These are phyloP conservation scores for Ceratobasidium sp. DNA, from an alignment of 1,284 basidiomycete genomes.

Conservation along the genomic window DNA sequence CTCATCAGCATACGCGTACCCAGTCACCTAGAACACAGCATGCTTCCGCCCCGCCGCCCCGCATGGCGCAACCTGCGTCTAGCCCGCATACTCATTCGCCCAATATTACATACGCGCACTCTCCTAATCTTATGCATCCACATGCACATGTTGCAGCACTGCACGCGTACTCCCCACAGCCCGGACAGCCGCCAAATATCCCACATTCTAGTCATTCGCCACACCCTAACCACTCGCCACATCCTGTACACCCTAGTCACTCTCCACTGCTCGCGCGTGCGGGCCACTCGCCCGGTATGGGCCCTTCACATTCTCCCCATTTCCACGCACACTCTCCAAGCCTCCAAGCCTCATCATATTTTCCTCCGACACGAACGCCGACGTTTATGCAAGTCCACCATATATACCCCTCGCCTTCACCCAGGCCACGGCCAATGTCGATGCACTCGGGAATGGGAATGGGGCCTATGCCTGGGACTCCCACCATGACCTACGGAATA, in stretches of 20 bases:
- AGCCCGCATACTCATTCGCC: not conserved
- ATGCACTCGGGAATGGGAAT: constrained; percentile 28
- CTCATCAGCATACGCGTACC: constrained; percentile 10
- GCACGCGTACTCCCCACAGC: constrained; percentile 27
- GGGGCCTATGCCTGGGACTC: constrained; percentile 15
- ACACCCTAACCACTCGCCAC: constrained; percentile 16
- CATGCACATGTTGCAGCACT: constrained; percentile 2
- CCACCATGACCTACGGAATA: constrained; percentile 13
- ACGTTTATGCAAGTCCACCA: constrained; percentile 28
- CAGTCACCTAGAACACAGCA: constrained; percentile 24
- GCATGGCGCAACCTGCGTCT: constrained; percentile 21
- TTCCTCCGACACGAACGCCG: constrained; percentile 20
- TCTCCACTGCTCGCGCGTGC: constrained; percentile 2
- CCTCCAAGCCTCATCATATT: constrained; percentile 14
- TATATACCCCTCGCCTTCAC: constrained; percentile 33
- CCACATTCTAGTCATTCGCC: constrained; percentile 21
- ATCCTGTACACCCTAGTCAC: not conserved
- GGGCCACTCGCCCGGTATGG: not conserved
- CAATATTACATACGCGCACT: constrained; percentile 19
- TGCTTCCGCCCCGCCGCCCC: constrained; percentile 25
- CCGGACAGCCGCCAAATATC: constrained; percentile 9
- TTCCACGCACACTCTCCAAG: constrained; percentile 34
- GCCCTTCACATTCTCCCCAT: not conserved
- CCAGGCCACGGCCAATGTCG: constrained; percentile 30
- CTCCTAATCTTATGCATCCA: constrained; percentile 25